phyloP scores from a whole-genome alignment of 495 filamentous ascomycete genomes.

The Schizothecium vesticola region DNA sequence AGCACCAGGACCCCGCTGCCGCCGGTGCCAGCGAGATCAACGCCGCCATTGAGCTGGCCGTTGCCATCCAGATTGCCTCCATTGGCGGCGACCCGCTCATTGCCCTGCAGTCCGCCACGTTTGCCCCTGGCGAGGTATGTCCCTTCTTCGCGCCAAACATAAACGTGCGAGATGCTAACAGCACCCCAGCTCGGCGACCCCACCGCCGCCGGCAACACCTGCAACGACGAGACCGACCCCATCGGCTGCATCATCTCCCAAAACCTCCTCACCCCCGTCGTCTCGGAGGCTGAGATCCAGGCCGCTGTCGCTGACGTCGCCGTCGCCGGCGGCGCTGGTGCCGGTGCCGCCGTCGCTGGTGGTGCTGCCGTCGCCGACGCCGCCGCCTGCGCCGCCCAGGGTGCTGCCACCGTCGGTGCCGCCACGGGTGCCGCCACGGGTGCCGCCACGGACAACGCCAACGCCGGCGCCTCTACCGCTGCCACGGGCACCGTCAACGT shows the following conservation, averaged over 20 bases:
- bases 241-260: constrained; percentile 59
- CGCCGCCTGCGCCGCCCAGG: not conserved
- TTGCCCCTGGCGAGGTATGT: constrained; percentile 51
- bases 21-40: constrained; percentile 29
- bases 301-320: constrained; percentile 42
- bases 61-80: constrained; percentile 49
- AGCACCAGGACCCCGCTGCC: constrained; percentile 61
- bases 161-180: constrained; percentile 8
- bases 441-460: constrained; percentile 21
- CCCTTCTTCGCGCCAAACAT: not conserved
- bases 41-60: constrained; percentile 33
- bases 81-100: constrained; percentile 54
- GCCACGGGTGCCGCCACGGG: constrained; percentile 43
- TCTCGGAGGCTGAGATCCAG: constrained; percentile 49
- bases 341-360: constrained; percentile 23
- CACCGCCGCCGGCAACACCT: constrained; percentile 56
- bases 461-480: constrained; percentile 17
- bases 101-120: constrained; percentile 53
- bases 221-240: constrained; percentile 45
- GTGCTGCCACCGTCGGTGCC: constrained; percentile 12
- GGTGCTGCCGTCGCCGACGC: not conserved
- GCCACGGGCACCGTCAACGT: constrained; percentile 38
- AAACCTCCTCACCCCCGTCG: constrained; percentile 55
- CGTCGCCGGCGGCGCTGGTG: constrained; percentile 28
- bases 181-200: constrained; percentile 42